Evolutionary conservation across 2,329 filamentous ascomycete genomes (phyloP).

Genomic region (Zymoseptoria tritici): DNA sequence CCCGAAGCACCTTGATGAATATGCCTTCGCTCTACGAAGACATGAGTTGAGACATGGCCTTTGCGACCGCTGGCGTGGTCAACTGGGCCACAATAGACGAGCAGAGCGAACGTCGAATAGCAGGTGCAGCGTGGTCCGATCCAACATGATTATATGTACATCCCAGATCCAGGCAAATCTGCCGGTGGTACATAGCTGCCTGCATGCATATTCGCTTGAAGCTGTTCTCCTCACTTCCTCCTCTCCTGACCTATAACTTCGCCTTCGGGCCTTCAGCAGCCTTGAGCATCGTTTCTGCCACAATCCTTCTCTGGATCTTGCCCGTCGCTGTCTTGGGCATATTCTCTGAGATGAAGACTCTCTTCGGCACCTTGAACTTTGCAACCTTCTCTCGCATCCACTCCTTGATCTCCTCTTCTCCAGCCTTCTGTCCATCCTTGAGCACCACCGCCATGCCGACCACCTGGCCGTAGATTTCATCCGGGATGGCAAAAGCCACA

Average conservation of each 20-base stretch:
- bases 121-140: neutral
- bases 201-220: neutral
- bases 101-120: neutral
- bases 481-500: conserved; percentile 74
- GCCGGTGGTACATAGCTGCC: neutral
- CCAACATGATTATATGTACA: neutral
- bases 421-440: conserved; percentile 51
- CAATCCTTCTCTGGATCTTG: conserved; percentile 77
- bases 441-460: conserved; percentile 69
- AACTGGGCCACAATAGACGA: neutral
- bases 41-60: no score
- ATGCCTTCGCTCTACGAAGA: no score
- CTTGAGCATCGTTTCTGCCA: conserved; percentile 79
- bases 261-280: conserved; percentile 3
- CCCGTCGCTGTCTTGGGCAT: conserved; percentile 87
- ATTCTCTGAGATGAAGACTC: conserved; percentile 73
- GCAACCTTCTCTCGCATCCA: conserved; percentile 66
- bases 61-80: no score
- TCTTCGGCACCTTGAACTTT: conserved; percentile 80
- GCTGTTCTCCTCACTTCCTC: neutral
- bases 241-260: conserved; percentile 10
- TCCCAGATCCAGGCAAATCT: neutral
- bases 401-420: conserved; percentile 54
- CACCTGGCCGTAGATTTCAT: conserved; percentile 78
- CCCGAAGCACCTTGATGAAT: neutral